Evolutionary conservation across 306 rosid genomes (phyloP), one percentile per base, ranked within the genome.

Genomic region (Rosa chinensis): DNA sequence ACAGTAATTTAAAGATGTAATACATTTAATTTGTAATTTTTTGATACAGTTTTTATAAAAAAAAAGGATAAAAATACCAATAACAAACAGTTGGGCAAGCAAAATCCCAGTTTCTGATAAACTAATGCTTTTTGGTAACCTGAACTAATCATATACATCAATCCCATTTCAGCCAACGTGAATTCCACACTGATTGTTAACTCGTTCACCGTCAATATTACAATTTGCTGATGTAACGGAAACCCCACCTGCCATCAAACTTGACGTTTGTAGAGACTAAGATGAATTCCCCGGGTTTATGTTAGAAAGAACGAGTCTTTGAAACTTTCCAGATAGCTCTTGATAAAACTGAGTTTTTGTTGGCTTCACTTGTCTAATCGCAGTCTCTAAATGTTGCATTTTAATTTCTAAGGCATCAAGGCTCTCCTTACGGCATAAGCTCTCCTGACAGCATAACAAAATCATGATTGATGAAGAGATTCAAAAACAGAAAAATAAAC

Each of bases 381-480:
- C 92, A 71, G 66, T 76, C 86, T 82, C 87, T 55, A 92, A 88
- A 86, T 94, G 97, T 84, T 85, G 79, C 94, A 89, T 92, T 73
- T 85, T 86, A 82, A 94, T 84, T 80, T 85, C 85, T 17, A 89
- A 89, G 82, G 90, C 91, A 66, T 84, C 75, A 77, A 88, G 87
- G 83, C 80, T 86, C 88, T 92, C 97, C 92, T 92, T 82, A 79
- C 73, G 77, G 82, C 77, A 53, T 50, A 72, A 84, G 80, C 80
- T 86, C 88, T 92, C 97, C 94, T 92, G 83, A 80, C 76, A 76
- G 81, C 80, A 59, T 47, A 70, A 84, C 21, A 73, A 42, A 52
- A 18, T 17, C 62, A 47, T 44, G 40, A 76, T 77, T 43, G 61
- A 66, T 61, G 48, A 81, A 40, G 73, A 77, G 81, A 50, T 64